Evolutionary conservation across 1,284 basidiomycete species (phyloP).

Genomic region (Blastosporella zonata): DNA sequence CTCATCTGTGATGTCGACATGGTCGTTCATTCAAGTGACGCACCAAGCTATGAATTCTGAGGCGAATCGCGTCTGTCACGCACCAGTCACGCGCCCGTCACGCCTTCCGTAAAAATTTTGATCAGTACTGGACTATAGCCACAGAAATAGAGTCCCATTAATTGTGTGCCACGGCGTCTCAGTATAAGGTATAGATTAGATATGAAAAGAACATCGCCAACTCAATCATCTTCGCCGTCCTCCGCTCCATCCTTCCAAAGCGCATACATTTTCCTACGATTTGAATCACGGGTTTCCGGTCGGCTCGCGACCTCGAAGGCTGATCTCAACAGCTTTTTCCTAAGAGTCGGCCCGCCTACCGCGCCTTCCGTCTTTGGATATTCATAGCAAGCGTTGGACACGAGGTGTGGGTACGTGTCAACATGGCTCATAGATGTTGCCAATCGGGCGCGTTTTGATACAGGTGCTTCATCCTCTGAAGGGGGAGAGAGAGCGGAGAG

Average conservation of each 20-base stretch:
- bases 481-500: slow-evolving; percentile 43
- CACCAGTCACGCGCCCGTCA: slow-evolving; percentile 5
- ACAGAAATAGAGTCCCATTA: neutral
- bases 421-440: slow-evolving; percentile 5
- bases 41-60: no score
- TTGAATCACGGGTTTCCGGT: slow-evolving; percentile 71
- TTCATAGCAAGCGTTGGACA: slow-evolving; percentile 48
- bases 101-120: neutral
- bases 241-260: slow-evolving; percentile 68
- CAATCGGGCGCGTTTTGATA: slow-evolving; percentile 42
- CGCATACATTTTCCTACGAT: slow-evolving; percentile 79
- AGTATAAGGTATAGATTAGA: neutral
- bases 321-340: slow-evolving; percentile 56
- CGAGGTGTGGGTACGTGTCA: slow-evolving; percentile 36
- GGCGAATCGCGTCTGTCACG: slow-evolving; percentile 17
- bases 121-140: no score
- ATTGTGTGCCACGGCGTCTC: neutral
- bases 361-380: slow-evolving; percentile 36
- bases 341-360: slow-evolving; percentile 40
- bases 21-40: neutral
- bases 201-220: neutral
- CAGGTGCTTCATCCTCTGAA: slow-evolving; percentile 31
- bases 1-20: slow-evolving; percentile 18
- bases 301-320: slow-evolving; percentile 79
- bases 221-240: slow-evolving; percentile 15